These are phyloP conservation scores for Syzygium aqueum DNA, from an alignment of 345 rosid species.

Conservation along the genomic window DNA sequence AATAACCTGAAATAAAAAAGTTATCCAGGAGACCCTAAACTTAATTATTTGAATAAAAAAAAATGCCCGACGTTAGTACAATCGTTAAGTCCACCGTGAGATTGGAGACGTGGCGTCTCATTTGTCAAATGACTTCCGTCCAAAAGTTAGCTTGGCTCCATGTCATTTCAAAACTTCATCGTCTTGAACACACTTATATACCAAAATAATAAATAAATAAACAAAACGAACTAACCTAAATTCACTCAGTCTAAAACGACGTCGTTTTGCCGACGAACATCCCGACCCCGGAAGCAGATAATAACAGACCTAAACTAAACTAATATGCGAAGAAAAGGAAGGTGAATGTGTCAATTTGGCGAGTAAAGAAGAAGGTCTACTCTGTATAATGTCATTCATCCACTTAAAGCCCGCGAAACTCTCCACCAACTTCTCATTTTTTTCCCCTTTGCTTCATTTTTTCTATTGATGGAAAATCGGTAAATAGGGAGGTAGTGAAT, in stretches of 20 bases:
- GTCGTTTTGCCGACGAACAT: neutral
- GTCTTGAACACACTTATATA: neutral
- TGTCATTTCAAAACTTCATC: neutral
- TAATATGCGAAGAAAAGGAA: neutral
- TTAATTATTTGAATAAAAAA: neutral
- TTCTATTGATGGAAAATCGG: too few relatives aligned
- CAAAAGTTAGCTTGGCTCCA: neutral
- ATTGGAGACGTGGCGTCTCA: neutral
- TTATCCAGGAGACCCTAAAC: neutral
- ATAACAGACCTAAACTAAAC: neutral
- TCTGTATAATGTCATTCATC: neutral
- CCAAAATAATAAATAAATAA: neutral
- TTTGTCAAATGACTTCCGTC: neutral
- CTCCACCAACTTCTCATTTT: too few relatives aligned
- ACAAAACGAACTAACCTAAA: neutral
- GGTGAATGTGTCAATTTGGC: neutral
- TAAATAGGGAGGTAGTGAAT: too few relatives aligned
- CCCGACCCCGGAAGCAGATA: neutral
- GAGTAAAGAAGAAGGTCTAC: neutral
- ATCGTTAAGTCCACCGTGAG: neutral
- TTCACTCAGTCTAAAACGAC: neutral
- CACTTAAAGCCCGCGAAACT: too few relatives aligned
- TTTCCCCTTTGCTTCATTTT: too few relatives aligned
- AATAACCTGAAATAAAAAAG: neutral
- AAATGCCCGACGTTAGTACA: neutral